Evolutionary conservation across 805 yeast species (phyloP).

Genomic region (Kodamaea hsintzibuensis): DNA sequence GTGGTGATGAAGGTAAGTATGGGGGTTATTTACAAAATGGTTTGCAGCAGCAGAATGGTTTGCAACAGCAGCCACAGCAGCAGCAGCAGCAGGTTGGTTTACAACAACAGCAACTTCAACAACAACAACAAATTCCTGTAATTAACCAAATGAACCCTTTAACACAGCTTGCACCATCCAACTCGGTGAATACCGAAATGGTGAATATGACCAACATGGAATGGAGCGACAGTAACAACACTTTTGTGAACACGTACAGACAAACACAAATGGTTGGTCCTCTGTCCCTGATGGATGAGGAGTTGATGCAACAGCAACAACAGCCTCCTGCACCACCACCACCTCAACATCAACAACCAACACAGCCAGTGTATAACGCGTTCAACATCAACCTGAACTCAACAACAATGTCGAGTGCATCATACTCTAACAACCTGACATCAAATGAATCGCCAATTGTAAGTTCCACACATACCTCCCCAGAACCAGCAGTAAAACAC

Average conservation of each 20-base stretch:
- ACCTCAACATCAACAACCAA: not conserved
- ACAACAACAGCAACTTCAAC: slow-evolving; percentile 7
- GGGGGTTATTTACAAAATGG: not conserved
- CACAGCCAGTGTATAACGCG: not conserved
- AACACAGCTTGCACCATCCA: not conserved
- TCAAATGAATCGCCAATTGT: slow-evolving; percentile 17
- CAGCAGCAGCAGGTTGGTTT: slow-evolving; percentile 5
- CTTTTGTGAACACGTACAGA: not conserved
- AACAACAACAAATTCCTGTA: not conserved
- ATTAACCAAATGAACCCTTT: not conserved
- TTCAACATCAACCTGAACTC: slow-evolving; percentile 6
- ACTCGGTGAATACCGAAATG: not conserved
- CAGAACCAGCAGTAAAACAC: slow-evolving; percentile 16
- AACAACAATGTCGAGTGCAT: slow-evolving; percentile 17
- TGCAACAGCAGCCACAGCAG: slow-evolving; percentile 3
- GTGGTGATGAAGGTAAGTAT: slow-evolving; percentile 18
- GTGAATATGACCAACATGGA: slow-evolving; percentile 1
- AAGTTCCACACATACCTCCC: slow-evolving; percentile 27
- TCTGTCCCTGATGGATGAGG: not conserved
- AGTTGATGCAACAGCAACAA: not conserved
- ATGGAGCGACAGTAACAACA: slow-evolving; percentile 6
- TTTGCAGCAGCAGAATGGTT: slow-evolving; percentile 9
- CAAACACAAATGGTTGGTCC: not conserved
- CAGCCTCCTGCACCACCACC: not conserved
- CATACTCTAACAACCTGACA: slow-evolving; percentile 16